Percentiles rank a stretch among this genome's conserved stretches.
Evolutionary conservation across 1,284 basidiomycete genomes (phyloP).

Genomic region (Pseudozyma flocculosa): DNA sequence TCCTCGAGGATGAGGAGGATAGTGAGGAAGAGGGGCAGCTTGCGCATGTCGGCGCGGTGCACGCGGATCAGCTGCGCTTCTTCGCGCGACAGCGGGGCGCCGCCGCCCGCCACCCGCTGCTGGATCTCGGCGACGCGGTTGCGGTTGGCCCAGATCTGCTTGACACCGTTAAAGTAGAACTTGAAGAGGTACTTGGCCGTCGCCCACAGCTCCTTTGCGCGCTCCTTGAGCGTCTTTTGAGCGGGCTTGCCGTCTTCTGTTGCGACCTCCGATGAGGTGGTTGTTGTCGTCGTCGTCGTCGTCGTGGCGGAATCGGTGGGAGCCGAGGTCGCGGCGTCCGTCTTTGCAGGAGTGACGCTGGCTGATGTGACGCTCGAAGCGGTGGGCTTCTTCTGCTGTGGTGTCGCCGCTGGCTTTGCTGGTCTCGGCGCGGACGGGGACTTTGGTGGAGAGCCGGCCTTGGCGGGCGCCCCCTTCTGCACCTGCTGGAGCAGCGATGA

Average conservation of each 20-base stretch:
- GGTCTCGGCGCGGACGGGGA: too few species aligned
- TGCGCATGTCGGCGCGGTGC: slow-evolving; percentile 59
- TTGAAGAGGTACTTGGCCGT: slow-evolving; percentile 54
- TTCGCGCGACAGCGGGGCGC: slow-evolving; percentile 25
- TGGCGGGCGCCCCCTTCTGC: too few species aligned
- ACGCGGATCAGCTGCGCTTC: slow-evolving; percentile 43
- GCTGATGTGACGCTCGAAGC: too few species aligned
- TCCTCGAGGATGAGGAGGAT: slow-evolving; percentile 77
- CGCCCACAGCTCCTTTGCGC: slow-evolving; percentile 39
- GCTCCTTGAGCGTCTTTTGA: slow-evolving; percentile 18
- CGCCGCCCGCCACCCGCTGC: slow-evolving; percentile 17
- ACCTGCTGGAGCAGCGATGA: too few species aligned
- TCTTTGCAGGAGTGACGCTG: too few species aligned
- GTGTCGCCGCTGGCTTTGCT: too few species aligned
- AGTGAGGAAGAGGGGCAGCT: slow-evolving; percentile 76
- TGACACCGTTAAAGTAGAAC: slow-evolving; percentile 55
- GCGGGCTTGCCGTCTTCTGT: slow-evolving; percentile 5
- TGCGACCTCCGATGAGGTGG: too few species aligned
- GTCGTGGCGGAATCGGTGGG: too few species aligned
- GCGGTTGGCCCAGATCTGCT: slow-evolving; percentile 55
- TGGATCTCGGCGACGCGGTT: slow-evolving; percentile 26
- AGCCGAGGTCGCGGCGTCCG: too few species aligned
- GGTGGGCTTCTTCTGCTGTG: too few species aligned
- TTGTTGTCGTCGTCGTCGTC: too few species aligned
- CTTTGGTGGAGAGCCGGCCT: too few species aligned